phyloP scores from a whole-genome alignment of 257 asterid species.

The Nicotiana tabacum region DNA sequence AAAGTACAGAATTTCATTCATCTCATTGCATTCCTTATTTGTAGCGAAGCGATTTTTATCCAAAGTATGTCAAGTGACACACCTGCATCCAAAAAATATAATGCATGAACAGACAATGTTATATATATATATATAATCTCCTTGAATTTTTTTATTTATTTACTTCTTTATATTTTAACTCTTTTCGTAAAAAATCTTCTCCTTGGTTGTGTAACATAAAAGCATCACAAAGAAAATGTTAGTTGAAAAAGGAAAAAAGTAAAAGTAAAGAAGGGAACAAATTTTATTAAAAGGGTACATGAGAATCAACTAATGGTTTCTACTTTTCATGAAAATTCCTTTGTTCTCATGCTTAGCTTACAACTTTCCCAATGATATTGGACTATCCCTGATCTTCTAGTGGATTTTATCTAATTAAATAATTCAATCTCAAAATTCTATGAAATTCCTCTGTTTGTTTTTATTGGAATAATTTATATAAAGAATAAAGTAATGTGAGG shows the following conservation, averaged over 20 bases:
- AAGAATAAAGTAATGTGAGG: no score
- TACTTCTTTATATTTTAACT: no score
- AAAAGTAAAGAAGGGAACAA: background rate
- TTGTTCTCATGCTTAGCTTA: constrained; percentile 20
- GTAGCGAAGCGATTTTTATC: no score
- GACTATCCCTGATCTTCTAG: constrained; percentile 11
- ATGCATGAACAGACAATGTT: no score
- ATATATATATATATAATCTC: no score
- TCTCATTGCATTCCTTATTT: no score
- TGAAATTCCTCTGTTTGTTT: constrained; percentile 18
- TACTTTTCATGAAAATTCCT: constrained; percentile 19
- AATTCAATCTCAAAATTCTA: constrained; percentile 19
- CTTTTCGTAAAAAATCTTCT: no score
- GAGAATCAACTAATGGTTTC: constrained; percentile 12
- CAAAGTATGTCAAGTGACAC: no score
- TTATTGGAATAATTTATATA: background rate
- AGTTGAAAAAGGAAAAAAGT: background rate
- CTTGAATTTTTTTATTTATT: no score
- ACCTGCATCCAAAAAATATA: no score
- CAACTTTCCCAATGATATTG: constrained; percentile 16
- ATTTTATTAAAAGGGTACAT: constrained; percentile 8
- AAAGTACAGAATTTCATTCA: no score
- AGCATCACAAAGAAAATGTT: background rate
- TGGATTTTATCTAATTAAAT: constrained; percentile 6
- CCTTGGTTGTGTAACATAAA: no score